Base-by-base conservation (phyloP, 768 basidiomycete genomes). In the Tulasnella sp. region DNA sequence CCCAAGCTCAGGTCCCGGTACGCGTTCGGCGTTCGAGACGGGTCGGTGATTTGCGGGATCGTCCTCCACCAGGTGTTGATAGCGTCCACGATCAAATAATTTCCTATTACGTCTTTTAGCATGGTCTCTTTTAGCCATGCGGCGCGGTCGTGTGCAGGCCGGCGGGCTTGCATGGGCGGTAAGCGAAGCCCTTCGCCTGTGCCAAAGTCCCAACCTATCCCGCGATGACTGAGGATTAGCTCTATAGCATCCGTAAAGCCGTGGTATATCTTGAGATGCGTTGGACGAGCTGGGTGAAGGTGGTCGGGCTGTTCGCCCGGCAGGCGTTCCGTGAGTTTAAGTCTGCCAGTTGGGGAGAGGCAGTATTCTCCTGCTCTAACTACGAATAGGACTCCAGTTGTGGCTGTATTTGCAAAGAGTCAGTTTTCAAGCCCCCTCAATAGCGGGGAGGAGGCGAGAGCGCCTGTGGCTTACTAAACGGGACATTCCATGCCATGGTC, bases 51-150 rank as follows among this genome's bases (percentile, higher is more conserved):
- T 51, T 57, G 32, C 15, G 75, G 75, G 11, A 76, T 16, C 10
- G 70, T 77, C 35, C 77, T 32, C 77, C 75, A 77, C 77, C 69
- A 77, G 69, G 69, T 77, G 70, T 71, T 77, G 44, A 77, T 73
- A 2, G 70, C 44, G 77, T 77, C 77, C 9, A 70, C 75, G 16
- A 76, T 37, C 29, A 76, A 51, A n/a, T 76, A 76, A 18, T 76
- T 76, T 10, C 20, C 10, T 2, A 76, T 32, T 5, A 76, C 55
- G 55, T 76, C 75, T n/a, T 57, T 35, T 20, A 76, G 23, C 11
- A 44, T 15, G 26, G 77, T 77, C 26, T 26, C 26, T 15, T 40
- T 37, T 7, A 77, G 16, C 77, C 77, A 77, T 40, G 20, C n/a
- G 18, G 29, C 7, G n/a, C 77, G 77, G 37, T 77, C 44, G 26